phyloP scores from a whole-genome alignment of 345 rosid species.

The Nasturtium officinale region DNA sequence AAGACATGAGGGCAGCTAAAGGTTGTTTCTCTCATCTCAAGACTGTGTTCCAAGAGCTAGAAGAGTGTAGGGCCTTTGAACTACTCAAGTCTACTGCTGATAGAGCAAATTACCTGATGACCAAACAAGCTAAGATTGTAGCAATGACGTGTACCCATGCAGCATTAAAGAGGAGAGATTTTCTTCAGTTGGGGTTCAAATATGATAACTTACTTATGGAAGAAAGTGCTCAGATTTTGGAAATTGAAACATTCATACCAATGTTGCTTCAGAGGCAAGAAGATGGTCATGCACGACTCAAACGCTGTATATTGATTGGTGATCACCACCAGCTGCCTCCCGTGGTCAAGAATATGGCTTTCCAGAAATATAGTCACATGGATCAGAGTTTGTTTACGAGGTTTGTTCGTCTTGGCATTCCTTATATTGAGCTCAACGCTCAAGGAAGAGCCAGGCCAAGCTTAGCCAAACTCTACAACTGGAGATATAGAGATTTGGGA shows the following conservation, averaged over 20 bases:
- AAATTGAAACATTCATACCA: conserved; percentile 98
- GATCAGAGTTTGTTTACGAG: conserved; percentile 99
- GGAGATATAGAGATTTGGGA: conserved; percentile 97
- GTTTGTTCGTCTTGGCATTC: conserved; percentile 96
- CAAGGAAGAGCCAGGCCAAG: conserved; percentile 99
- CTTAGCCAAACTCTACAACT: conserved; percentile 89
- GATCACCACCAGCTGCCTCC: conserved; percentile 99
- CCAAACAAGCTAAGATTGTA: conserved; percentile 97
- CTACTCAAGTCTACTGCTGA: conserved; percentile 99
- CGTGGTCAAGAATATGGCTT: conserved; percentile 99
- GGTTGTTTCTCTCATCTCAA: conserved; percentile 93
- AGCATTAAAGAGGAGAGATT: conserved; percentile 94
- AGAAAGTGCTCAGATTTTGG: conserved; percentile 99
- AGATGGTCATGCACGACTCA: conserved; percentile 96
- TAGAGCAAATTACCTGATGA: conserved; percentile 97
- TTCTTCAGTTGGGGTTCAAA: conserved; percentile 95
- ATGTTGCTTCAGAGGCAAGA: conserved; percentile 99
- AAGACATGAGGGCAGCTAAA: conserved; percentile 92
- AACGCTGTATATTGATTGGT: conserved; percentile 96
- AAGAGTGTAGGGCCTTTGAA: conserved; percentile 99
- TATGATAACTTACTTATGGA: conserved; percentile 98
- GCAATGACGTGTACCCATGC: conserved; percentile 99
- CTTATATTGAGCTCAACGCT: conserved; percentile 98
- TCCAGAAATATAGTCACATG: conserved; percentile 99
- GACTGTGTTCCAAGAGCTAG: conserved; percentile 95